Evolutionary conservation across 2,329 filamentous ascomycete genomes (phyloP).

Genomic region (Ophiosphaerella korrae): DNA sequence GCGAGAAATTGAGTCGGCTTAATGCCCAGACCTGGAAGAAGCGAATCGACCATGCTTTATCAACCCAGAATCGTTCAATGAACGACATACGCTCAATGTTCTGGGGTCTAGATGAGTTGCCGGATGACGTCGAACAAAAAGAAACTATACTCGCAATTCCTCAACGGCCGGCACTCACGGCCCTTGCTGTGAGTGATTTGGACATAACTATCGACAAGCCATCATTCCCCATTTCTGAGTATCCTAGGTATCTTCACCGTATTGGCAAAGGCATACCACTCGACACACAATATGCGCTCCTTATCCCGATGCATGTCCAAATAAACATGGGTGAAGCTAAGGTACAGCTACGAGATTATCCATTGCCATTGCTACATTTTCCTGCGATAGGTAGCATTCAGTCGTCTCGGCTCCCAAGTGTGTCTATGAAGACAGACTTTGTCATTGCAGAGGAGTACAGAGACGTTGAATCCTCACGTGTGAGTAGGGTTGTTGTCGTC

Average conservation of each 20-base stretch:
- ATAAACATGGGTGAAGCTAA: conserved; percentile 89
- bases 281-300: conserved; percentile 86
- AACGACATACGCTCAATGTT: conserved; percentile 79
- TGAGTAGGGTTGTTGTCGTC: conserved; percentile 82
- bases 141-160: conserved; percentile 88
- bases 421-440: conserved; percentile 87
- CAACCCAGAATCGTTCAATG: conserved; percentile 72
- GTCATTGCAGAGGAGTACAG: conserved; percentile 94
- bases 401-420: conserved; percentile 76
- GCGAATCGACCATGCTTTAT: conserved; percentile 79
- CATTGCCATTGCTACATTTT: conserved; percentile 87
- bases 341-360: conserved; percentile 89
- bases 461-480: conserved; percentile 76
- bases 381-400: conserved; percentile 81
- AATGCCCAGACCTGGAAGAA: conserved; percentile 92
- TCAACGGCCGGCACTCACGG: conserved; percentile 81
- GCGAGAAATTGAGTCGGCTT: conserved; percentile 73
- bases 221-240: conserved; percentile 80
- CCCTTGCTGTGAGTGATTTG: conserved; percentile 79
- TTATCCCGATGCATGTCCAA: conserved; percentile 87
- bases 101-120: conserved; percentile 79
- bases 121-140: conserved; percentile 79
- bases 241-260: conserved; percentile 81
- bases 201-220: conserved; percentile 89
- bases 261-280: conserved; percentile 97